Evolutionary conservation across 768 basidiomycete genomes (phyloP), one percentile per base, ranked within the genome.

Genomic region (Amanita thiersii): DNA sequence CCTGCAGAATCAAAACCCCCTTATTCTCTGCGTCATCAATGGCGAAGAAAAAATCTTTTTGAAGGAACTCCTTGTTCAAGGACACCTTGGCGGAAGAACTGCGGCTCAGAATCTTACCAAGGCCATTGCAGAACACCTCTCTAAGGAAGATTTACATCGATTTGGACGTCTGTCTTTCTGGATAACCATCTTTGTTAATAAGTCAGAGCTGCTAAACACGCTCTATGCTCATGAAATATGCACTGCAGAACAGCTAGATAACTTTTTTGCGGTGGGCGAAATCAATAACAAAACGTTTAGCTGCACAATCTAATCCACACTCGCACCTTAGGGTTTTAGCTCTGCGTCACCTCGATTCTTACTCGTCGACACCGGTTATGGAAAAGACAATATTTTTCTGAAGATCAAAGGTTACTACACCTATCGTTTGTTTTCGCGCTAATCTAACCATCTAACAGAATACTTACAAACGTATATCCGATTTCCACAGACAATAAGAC

Each of bases 1-100:
- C 39, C 43, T 43, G n/a, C n/a, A 83, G 78, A 73, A 67, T 49
- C 76, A 78, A 59, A 70, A 73, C 49, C 73, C 81, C 31, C 71
- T 86, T 51, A 78, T 87, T 45, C 69, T 85, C 49, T 84, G 83
- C 53, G 72, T 82, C 48, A 69, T 88, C 52, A 81, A 87, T 50
- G 85, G 81, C 28, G 77, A 86, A 55, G 73, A 75, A 36, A 75
- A 76, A 48, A 61, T 85, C 50, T 87, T 88, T 63, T 65, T 66
- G 42, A 69, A 66, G 36, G 62, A 74, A 14, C 67, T 81, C 44
- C 60, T 88, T 29, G 55, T 53, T 21, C 77, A 79, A 56, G 85
- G 84, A 5, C 73, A 75, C 35, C 67, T 72, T 40, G 85, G 85
- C 7, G 85, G 85, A 23, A 68, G 70, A 43, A 66, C 70, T 32